Evolutionary conservation across 140 eudicot genomes (phyloP).

Genomic region (Flaveria floridana): DNA sequence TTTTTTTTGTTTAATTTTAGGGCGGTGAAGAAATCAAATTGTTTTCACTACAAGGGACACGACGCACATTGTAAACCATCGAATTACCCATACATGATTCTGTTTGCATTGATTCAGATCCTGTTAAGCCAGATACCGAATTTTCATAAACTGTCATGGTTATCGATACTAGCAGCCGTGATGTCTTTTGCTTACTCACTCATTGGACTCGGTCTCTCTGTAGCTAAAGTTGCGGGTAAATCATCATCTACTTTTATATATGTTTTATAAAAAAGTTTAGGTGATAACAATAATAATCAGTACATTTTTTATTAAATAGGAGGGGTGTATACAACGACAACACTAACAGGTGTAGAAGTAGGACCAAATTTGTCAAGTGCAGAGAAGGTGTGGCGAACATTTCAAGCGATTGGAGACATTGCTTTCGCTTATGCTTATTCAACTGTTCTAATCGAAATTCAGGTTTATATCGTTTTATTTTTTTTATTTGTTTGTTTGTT

Average conservation of each 20-base stretch:
- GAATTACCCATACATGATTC: constrained; percentile 55
- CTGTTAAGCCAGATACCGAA: constrained; percentile 75
- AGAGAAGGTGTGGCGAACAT: constrained; percentile 76
- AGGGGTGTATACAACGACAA: constrained; percentile 51
- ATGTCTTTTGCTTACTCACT: constrained; percentile 88
- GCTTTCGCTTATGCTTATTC: constrained; percentile 92
- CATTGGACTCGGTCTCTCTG: constrained; percentile 78
- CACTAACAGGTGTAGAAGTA: constrained; percentile 61
- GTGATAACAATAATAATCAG: too few species aligned
- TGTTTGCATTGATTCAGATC: constrained; percentile 61
- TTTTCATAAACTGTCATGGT: constrained; percentile 77
- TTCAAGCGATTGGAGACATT: constrained; percentile 90
- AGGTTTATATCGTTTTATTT: constrained; percentile 37
- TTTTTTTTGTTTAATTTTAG: constrained; percentile 22
- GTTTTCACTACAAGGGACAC: constrained; percentile 63
- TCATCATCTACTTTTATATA: not conserved
- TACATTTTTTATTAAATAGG: not conserved
- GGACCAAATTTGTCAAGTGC: constrained; percentile 59
- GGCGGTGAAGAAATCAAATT: constrained; percentile 71
- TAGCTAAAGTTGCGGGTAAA: constrained; percentile 54
- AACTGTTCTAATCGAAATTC: constrained; percentile 84
- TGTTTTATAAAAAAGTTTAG: too few species aligned
- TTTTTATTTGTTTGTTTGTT: too few species aligned
- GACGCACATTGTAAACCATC: constrained; percentile 42
- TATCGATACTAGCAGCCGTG: constrained; percentile 71